phyloP scores from a whole-genome alignment of 139 green algal species.

The Closterium sp. region DNA sequence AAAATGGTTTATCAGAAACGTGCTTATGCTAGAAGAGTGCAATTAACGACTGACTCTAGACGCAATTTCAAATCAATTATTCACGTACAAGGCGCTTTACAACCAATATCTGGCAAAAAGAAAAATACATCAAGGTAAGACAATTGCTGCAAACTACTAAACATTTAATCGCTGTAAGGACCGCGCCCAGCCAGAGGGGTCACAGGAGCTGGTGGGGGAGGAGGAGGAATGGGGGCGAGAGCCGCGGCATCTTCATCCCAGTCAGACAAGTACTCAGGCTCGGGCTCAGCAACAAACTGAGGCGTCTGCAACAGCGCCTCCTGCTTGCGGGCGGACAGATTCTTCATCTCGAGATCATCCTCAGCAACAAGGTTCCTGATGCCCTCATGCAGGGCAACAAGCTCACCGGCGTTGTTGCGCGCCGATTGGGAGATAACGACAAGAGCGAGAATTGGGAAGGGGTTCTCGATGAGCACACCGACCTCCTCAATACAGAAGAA shows the following conservation, averaged over 20 bases:
- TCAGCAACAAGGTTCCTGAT: not conserved
- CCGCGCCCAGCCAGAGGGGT: not conserved
- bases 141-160: not conserved
- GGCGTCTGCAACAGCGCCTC: not conserved
- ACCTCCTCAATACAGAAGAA: slow-evolving; percentile 51
- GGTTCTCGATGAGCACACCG: slow-evolving; percentile 48
- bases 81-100: not conserved
- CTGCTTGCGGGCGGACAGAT: not conserved
- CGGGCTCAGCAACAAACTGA: not conserved
- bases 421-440: slow-evolving; percentile 18
- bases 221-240: not conserved
- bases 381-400: not conserved
- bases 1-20: too few relatives aligned
- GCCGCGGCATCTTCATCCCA: slow-evolving; percentile 1
- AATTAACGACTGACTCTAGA: too few relatives aligned
- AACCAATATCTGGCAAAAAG: not conserved
- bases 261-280: not conserved
- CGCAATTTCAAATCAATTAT: too few relatives aligned
- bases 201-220: not conserved
- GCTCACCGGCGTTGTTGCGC: not conserved
- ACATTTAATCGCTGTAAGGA: not conserved
- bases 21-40: too few relatives aligned
- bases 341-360: slow-evolving; percentile 7
- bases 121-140: too few relatives aligned
- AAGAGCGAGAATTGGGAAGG: slow-evolving; percentile 42